Evolutionary conservation across 805 yeast species (phyloP), one percentile per base, ranked within the genome.

Genomic region (Yueomyces sinensis): DNA sequence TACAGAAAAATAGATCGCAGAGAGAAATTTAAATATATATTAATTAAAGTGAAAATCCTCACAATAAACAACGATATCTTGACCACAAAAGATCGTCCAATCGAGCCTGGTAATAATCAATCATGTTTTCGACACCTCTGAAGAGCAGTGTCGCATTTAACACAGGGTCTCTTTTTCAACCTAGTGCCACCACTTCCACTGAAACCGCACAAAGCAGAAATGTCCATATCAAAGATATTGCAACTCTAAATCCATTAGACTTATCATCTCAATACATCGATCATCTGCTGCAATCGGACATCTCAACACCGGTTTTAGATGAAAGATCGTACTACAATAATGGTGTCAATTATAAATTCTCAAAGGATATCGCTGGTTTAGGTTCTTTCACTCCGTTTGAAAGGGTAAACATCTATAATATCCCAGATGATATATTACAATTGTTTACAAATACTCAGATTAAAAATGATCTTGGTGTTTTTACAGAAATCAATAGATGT

Each of bases 361-460:
- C 72, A 41, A 71, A 67, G 42, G 64, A 61, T 7, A 48, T 57
- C 2, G 63, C 62, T 17, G 66, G 66, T 0, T 42, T 64, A 27
- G 66, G 68, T 4, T 54, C 68, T 1, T 77, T 76, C 42, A 69
- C 81, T n/a, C 77, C 94, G 7, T 86, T 84, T 54, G 87, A 76
- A 49, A 76, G 78, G 47, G 65, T 78, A 2, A 68, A 70, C 24
- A 74, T 76, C 34, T 64, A 76, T 38, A 74, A 72, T 47, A 72
- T 87, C 33, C 96, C 96, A 1, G 94, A 86, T 51, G 74, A 70
- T 41, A 74, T 84, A 41, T 71, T 81, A 43, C 78, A 76, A 36
- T 84, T 81, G 45, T 72, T 77, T 51, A 76, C 74, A 42, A 67
- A 70, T 32, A 68, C 82, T 5, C 76, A 80, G 47, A 68, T 74